Evolutionary conservation across 2,329 filamentous ascomycete genomes (phyloP), one percentile per base, ranked within the genome.

Genomic region (Ophiostoma sp.): DNA sequence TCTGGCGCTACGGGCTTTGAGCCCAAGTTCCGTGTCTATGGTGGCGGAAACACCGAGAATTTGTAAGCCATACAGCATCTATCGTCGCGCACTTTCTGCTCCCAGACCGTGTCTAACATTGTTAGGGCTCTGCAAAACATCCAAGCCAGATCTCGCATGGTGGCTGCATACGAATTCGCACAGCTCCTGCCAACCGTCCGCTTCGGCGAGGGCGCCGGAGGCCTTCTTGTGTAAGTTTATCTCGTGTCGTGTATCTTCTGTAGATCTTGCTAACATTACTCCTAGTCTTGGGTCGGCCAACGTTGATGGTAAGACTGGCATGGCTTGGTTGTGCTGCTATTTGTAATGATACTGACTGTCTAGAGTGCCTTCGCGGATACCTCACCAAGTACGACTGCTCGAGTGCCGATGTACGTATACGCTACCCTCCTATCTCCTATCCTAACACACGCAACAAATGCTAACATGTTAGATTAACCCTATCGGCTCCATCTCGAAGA

Each of bases 311-410:
- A 67, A 17, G 76, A 80, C 15, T 10, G 33, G 6, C 10, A 57
- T 57, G 23, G 4, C 23, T 27, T 27, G 52, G 27, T 57, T 27
- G 1, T 57, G 44, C 17, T 6, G 10, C 1, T n/a, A 1, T 8
- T 1, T n/a, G 15, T 7, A 15, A 20, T 64, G 33, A 64, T 68
- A 41, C 41, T 64, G 31, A 23, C 36, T 69, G 27, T 23, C 11
- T 27, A 68, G 66, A 73, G 71, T 74, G 72, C 70, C 73, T 79
- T 17, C 72, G 77, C 36, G 78, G 77, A 5, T 79, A 91, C 77
- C 80, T 90, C 31, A 92, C 89, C n/a, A 91, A 92, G 78, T 91
- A 91, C 75, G 89, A 91, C 76, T 86, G 84, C 70, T 71, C 70
- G 1, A 73, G 70, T 36, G 68, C 72, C 15, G 71, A 73, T 65